phyloP scores from a whole-genome alignment of 2,329 filamentous ascomycete genomes.

The Penicillium sp. region DNA sequence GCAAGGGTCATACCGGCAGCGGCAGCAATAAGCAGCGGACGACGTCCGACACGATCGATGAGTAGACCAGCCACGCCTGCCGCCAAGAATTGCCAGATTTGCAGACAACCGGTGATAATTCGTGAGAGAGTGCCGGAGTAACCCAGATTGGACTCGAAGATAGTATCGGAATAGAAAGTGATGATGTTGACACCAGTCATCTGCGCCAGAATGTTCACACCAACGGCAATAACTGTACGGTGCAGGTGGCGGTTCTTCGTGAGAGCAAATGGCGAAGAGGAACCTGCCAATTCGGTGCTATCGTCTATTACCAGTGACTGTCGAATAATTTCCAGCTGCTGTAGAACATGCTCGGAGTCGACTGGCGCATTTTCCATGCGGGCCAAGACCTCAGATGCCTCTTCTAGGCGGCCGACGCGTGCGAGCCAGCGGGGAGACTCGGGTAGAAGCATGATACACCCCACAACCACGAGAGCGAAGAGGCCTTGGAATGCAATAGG shows the following conservation, averaged over 20 bases:
- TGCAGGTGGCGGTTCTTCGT: slow-evolving; percentile 21
- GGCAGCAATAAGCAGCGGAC: slow-evolving; percentile 26
- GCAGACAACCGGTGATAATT: slow-evolving; percentile 22
- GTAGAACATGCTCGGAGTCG: slow-evolving; percentile 41
- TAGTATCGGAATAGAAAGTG: slow-evolving; percentile 26
- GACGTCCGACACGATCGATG: slow-evolving; percentile 34
- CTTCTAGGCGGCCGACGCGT: slow-evolving; percentile 42
- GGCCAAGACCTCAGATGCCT: slow-evolving; percentile 40
- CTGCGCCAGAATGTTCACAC: slow-evolving; percentile 24
- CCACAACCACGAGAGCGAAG: slow-evolving; percentile 27
- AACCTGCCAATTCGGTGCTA: slow-evolving; percentile 2
- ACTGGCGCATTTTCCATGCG: slow-evolving; percentile 39
- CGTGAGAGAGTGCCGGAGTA: slow-evolving; percentile 17
- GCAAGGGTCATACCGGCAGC: slow-evolving; percentile 15
- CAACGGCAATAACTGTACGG: slow-evolving; percentile 19
- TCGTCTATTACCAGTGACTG: slow-evolving; percentile 31
- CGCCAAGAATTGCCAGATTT: slow-evolving; percentile 21
- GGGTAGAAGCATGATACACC: slow-evolving; percentile 31
- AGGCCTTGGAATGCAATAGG: slow-evolving; percentile 28
- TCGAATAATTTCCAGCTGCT: slow-evolving; percentile 35
- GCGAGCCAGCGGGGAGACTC: slow-evolving; percentile 49
- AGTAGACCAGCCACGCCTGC: slow-evolving; percentile 17
- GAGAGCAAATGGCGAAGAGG: slow-evolving; percentile 16
- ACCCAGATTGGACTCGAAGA: slow-evolving; percentile 21
- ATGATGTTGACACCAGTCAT: slow-evolving; percentile 28